Evolutionary conservation across 169 alveolate species (phyloP).

Genomic region (Plasmodium ovale): DNA sequence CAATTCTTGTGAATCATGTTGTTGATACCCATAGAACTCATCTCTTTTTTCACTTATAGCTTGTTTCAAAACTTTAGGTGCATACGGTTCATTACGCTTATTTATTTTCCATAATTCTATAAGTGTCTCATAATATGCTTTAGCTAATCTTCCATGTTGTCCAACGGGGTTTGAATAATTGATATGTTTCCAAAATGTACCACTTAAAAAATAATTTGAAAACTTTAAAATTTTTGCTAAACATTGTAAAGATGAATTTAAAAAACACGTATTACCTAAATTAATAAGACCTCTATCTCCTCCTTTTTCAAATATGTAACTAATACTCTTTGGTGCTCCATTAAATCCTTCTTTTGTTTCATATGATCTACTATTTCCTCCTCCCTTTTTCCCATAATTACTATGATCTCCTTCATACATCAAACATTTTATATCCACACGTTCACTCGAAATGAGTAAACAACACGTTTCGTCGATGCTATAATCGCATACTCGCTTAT

Average conservation of each 20-base stretch:
- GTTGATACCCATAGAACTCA: constrained; percentile 90
- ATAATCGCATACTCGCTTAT: constrained; percentile 26
- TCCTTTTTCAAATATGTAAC: constrained; percentile 50
- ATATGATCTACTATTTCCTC: constrained; percentile 5
- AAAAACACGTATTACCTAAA: constrained; percentile 84
- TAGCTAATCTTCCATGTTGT: constrained; percentile 80
- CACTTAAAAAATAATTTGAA: constrained; percentile 62
- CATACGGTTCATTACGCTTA: constrained; percentile 82
- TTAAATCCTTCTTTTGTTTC: background rate
- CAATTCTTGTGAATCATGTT: constrained; percentile 94
- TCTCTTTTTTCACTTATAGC: constrained; percentile 89
- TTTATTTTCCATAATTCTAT: constrained; percentile 85
- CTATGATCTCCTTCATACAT: constrained; percentile 20
- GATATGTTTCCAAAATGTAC: constrained; percentile 52
- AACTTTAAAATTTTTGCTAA: constrained; percentile 82
- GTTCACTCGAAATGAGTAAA: constrained; percentile 37
- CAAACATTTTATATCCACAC: constrained; percentile 54
- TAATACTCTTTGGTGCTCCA: background rate
- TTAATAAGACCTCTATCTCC: constrained; percentile 80
- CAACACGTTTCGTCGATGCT: constrained; percentile 30
- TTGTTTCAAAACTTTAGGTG: constrained; percentile 91
- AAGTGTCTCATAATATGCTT: constrained; percentile 81
- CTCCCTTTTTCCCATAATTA: background rate
- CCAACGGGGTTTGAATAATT: constrained; percentile 69
- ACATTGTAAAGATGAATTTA: constrained; percentile 89